A percentile compares a stretch with the other conserved stretches of the same genome.
Conservation (phyloP, 2,329 filamentous ascomycete species). For the Nectriaceae sp. region DNA sequence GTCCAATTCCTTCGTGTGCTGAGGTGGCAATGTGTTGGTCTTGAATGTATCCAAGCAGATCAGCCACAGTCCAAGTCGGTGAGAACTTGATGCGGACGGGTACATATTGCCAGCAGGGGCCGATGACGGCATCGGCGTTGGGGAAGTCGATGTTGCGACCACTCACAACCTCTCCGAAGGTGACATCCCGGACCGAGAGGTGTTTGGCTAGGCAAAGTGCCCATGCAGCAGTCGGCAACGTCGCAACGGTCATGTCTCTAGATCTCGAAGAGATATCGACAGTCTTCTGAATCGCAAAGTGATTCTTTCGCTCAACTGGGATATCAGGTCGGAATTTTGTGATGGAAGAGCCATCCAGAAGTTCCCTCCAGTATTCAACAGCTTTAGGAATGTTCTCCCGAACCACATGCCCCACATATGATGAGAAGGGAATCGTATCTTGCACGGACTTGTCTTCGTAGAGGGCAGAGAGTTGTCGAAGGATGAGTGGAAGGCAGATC, state of each 20-base stretch:
- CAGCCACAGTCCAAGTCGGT: conserved; percentile 49
- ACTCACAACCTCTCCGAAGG: conserved; percentile 67
- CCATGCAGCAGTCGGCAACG: conserved; percentile 69
- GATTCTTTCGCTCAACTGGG: conserved; percentile 37
- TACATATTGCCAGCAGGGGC: conserved; percentile 68
- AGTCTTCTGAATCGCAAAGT: conserved; percentile 44
- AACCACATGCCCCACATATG: conserved; percentile 46
- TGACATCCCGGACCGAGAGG: conserved; percentile 54
- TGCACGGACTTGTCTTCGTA: conserved; percentile 31
- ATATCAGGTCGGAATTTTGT: conserved; percentile 42
- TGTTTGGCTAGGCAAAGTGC: conserved; percentile 61
- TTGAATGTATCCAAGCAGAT: conserved; percentile 56
- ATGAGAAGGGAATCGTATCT: conserved; percentile 45
- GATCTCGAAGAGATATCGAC: conserved; percentile 49
- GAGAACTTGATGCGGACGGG: conserved; percentile 62
- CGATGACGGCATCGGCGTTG: conserved; percentile 58
- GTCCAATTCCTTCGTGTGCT: conserved; percentile 55
- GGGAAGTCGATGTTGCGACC: conserved; percentile 62
- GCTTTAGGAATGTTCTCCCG: conserved; percentile 47
- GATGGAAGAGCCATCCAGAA: conserved; percentile 58
- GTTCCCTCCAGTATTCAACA: conserved; percentile 61
- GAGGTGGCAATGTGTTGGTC: conserved; percentile 59
- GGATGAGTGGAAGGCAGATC: conserved; percentile 63
- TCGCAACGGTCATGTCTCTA: conserved; percentile 62
- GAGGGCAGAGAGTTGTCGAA: conserved; percentile 60